Evolutionary conservation across 83 land plant species (phyloP).

Genomic region (Picea abies): DNA sequence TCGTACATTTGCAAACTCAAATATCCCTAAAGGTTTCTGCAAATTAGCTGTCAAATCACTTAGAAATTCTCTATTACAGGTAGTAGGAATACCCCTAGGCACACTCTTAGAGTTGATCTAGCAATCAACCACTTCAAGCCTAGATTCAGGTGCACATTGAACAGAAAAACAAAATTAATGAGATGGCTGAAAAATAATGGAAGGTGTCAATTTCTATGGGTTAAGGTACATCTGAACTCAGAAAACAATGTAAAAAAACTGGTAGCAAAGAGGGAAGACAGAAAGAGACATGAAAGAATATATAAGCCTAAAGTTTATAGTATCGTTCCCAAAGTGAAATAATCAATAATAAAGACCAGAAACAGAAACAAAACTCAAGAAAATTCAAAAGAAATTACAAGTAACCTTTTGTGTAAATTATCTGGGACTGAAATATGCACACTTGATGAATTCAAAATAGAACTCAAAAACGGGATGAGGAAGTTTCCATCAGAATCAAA

Average conservation of each 20-base stretch:
- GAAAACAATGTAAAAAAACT: neutral
- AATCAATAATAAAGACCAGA: neutral
- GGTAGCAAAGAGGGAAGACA: neutral
- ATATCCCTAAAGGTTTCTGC: neutral
- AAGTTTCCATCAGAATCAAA: slow-evolving; percentile 52
- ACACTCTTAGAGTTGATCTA: neutral
- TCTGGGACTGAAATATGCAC: slow-evolving; percentile 35
- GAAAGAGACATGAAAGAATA: too few species aligned
- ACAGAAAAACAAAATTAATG: neutral
- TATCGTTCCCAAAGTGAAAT: neutral
- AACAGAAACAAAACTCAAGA: neutral
- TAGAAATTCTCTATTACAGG: neutral
- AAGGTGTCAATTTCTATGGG: neutral
- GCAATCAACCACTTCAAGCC: neutral
- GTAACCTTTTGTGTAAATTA: slow-evolving; percentile 31
- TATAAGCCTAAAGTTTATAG: neutral
- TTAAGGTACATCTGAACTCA: neutral
- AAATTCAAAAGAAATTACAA: neutral
- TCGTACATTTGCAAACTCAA: neutral
- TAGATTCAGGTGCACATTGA: neutral
- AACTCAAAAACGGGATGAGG: slow-evolving; percentile 41
- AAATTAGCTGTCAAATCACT: neutral
- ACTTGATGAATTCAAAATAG: slow-evolving; percentile 35
- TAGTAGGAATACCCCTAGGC: neutral
- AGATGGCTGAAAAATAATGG: neutral